phyloP scores from a whole-genome alignment of 768 basidiomycete genomes.

The Mycena polygramma region DNA sequence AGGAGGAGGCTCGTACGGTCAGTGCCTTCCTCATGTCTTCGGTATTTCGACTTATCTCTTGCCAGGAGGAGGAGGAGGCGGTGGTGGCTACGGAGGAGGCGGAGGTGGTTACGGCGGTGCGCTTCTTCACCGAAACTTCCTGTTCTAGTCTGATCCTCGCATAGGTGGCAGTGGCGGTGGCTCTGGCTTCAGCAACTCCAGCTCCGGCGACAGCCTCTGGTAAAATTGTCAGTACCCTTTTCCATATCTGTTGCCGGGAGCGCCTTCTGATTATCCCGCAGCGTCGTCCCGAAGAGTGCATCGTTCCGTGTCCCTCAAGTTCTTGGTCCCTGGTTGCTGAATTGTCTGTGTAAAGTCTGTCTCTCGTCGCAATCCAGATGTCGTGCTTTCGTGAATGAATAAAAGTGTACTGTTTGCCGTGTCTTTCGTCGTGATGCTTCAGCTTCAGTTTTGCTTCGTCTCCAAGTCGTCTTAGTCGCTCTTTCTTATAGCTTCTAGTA shows the following conservation, averaged over 20 bases:
- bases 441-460: not conserved
- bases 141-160: no score
- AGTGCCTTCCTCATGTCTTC: not conserved
- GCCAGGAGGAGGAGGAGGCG: no score
- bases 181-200: no score
- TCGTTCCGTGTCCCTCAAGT: conserved; percentile 9
- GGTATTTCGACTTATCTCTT: not conserved
- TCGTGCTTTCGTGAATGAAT: conserved; percentile 24
- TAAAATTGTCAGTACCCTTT: not conserved
- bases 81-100: conserved; percentile 1
- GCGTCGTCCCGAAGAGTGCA: not conserved
- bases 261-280: not conserved
- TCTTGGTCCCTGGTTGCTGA: conserved; percentile 21
- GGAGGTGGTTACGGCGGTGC: not conserved
- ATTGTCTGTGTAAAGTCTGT: conserved; percentile 1
- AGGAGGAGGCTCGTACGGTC: no score
- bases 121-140: no score
- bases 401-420: conserved; percentile 7
- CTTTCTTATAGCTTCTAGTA: no score
- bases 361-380: conserved; percentile 23
- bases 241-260: not conserved
- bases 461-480: no score
- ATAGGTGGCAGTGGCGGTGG: no score
- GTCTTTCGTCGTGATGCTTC: not conserved
- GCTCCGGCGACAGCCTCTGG: conserved; percentile 7